Conservation (phyloP, 495 filamentous ascomycete species). For the Letharia lupina region DNA sequence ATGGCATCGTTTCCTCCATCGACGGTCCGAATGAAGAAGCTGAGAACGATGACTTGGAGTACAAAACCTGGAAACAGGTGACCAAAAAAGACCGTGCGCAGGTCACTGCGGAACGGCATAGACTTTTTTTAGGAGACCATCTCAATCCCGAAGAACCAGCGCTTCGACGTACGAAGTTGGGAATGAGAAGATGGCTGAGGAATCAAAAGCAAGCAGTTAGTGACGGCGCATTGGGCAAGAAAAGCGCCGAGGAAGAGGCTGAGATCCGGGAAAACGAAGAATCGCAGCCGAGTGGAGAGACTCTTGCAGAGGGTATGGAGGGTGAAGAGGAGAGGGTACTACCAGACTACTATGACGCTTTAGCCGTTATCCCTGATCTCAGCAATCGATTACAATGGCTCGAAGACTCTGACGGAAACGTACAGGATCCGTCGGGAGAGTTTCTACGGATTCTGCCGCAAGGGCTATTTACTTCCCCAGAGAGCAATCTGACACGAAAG, state of each 20-base stretch:
- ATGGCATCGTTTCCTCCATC: constrained; percentile 42
- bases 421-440: constrained; percentile 77
- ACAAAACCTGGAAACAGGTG: constrained; percentile 97
- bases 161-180: constrained; percentile 63
- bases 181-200: constrained; percentile 74
- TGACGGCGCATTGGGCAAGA: constrained; percentile 34
- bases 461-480: constrained; percentile 69
- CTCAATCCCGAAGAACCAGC: constrained; percentile 84
- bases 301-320: constrained; percentile 86
- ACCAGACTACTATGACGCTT: constrained; percentile 88
- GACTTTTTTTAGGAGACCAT: constrained; percentile 74
- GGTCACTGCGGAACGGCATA: constrained; percentile 67
- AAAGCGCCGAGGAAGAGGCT: constrained; percentile 38
- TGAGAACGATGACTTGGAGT: constrained; percentile 76
- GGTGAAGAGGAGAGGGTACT: constrained; percentile 67
- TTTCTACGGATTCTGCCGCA: constrained; percentile 63
- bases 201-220: constrained; percentile 56
- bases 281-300: constrained; percentile 50
- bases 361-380: constrained; percentile 80
- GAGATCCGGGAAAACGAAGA: constrained; percentile 40
- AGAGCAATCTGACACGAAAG: constrained; percentile 65
- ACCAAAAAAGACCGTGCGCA: constrained; percentile 94
- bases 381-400: constrained; percentile 68
- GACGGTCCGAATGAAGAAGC: constrained; percentile 35
- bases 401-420: constrained; percentile 76